Evolutionary conservation across 2,329 filamentous ascomycete species (phyloP), one percentile per base, ranked within the genome.

Genomic region (Diaporthe nobilis): DNA sequence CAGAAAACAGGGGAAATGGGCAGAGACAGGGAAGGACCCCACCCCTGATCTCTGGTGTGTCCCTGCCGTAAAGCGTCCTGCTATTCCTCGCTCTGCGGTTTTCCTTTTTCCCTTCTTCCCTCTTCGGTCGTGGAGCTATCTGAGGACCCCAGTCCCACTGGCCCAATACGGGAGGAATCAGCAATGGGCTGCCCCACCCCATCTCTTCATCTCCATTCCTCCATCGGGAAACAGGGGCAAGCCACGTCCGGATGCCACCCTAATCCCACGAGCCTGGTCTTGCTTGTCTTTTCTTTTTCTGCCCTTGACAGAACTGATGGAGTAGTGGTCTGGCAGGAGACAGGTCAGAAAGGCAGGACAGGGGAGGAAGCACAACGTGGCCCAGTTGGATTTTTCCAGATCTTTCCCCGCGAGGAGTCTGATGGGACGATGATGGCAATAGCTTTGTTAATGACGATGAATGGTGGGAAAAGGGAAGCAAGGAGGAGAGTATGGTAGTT

Each of bases 311-410:
- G 28, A 34, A 20, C 53, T 10, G 51, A 55, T 28, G 51, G 55
- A 37, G 55, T 58, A 34, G 31, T 58, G 55, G 55, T n/a, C 28
- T 12, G 31, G 55, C 31, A 39, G 55, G n/a, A 20, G n/a, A 47
- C 15, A 47, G 60, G 17, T 25, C 42, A 44, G 37, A 13, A 28
- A 4, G 37, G 8, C 1, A 8, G 20, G 42, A 22, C 65, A 70
- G 47, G 58, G 65, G n/a, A 22, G n/a, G 7, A 15, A 22, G 31
- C 63, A 70, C 65, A 42, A 70, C 65, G 65, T 70, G 65, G 65
- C 65, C 65, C 65, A 53, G 65, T 53, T 39, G 65, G 65, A 42
- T 22, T 28, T 28, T 47, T 13, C 22, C 37, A 28, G n/a, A 20
- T 55, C 37, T 28, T 42, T 22, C 65, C 65, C 65, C 65, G 47